These are phyloP conservation scores for Cenococcum geophilum DNA, from an alignment of 495 filamentous ascomycete species.

Conservation along the genomic window DNA sequence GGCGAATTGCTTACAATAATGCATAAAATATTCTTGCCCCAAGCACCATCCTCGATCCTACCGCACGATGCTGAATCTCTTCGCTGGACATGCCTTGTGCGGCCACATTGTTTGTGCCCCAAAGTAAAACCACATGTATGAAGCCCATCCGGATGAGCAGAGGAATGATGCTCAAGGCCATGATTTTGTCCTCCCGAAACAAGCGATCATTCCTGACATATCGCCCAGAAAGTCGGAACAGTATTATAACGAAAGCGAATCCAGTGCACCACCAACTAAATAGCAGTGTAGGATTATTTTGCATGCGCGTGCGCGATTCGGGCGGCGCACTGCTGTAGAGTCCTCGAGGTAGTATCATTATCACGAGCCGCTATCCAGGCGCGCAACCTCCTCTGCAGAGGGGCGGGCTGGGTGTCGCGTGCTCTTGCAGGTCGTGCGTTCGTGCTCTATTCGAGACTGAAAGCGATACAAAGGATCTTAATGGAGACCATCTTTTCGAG, in stretches of 20 bases:
- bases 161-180: slow-evolving; percentile 72
- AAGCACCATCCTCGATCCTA: slow-evolving; percentile 62
- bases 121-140: slow-evolving; percentile 75
- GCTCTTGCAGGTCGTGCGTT: slow-evolving; percentile 8
- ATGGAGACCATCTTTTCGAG: slow-evolving; percentile 25
- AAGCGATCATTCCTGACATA: slow-evolving; percentile 74
- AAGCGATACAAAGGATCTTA: slow-evolving; percentile 5
- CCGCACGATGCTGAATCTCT: slow-evolving; percentile 44
- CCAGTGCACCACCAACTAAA: slow-evolving; percentile 92
- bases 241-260: slow-evolving; percentile 75
- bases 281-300: slow-evolving; percentile 48
- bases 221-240: slow-evolving; percentile 68
- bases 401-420: slow-evolving; percentile 27
- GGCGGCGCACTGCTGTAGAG: slow-evolving; percentile 24
- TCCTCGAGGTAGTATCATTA: slow-evolving; percentile 23
- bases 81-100: slow-evolving; percentile 42
- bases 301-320: slow-evolving; percentile 19
- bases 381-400: slow-evolving; percentile 31
- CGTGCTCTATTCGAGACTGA: slow-evolving; percentile 1
- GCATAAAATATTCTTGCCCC: slow-evolving; percentile 62
- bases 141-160: slow-evolving; percentile 75
- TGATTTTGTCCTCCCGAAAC: slow-evolving; percentile 82
- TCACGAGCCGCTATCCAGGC: not conserved
- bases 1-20: slow-evolving; percentile 48
- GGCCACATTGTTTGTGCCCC: slow-evolving; percentile 79